Evolutionary conservation across 2,329 filamentous ascomycete genomes (phyloP).

Genomic region (Fusarium palustre): DNA sequence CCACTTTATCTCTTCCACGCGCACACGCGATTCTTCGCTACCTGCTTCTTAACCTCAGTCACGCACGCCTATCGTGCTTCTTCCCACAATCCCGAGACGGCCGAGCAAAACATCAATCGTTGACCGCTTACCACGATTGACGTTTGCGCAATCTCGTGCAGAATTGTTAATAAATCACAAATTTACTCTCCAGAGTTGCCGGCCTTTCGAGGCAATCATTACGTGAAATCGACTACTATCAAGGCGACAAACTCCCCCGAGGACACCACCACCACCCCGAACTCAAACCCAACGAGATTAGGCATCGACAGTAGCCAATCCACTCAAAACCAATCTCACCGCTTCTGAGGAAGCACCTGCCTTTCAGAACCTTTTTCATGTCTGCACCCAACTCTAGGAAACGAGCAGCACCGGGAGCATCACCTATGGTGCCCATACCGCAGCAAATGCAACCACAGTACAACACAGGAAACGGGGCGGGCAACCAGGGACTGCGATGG

Average conservation of each 20-base stretch:
- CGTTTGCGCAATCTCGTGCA: slow-evolving; percentile 18
- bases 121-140: slow-evolving; percentile 26
- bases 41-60: neutral
- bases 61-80: slow-evolving; percentile 7
- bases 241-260: slow-evolving; percentile 26
- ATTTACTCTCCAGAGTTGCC: slow-evolving; percentile 5
- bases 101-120: slow-evolving; percentile 8
- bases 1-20: slow-evolving; percentile 8
- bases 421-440: slow-evolving; percentile 69
- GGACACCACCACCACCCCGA: slow-evolving; percentile 33
- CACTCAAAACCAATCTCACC: slow-evolving; percentile 17
- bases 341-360: slow-evolving; percentile 29
- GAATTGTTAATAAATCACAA: slow-evolving; percentile 19
- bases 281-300: slow-evolving; percentile 30
- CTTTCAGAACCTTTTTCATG: slow-evolving; percentile 51
- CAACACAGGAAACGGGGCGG: slow-evolving; percentile 58
- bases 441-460: slow-evolving; percentile 64
- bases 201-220: neutral
- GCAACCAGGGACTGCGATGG: slow-evolving; percentile 63
- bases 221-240: slow-evolving; percentile 6
- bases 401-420: slow-evolving; percentile 77
- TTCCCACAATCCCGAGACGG: slow-evolving; percentile 11
- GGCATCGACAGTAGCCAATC: slow-evolving; percentile 37
- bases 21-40: slow-evolving; percentile 2
- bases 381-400: slow-evolving; percentile 71